phyloP scores from a whole-genome alignment of 352 stramenopile genomes.

The Phytopythium kandeliae region DNA sequence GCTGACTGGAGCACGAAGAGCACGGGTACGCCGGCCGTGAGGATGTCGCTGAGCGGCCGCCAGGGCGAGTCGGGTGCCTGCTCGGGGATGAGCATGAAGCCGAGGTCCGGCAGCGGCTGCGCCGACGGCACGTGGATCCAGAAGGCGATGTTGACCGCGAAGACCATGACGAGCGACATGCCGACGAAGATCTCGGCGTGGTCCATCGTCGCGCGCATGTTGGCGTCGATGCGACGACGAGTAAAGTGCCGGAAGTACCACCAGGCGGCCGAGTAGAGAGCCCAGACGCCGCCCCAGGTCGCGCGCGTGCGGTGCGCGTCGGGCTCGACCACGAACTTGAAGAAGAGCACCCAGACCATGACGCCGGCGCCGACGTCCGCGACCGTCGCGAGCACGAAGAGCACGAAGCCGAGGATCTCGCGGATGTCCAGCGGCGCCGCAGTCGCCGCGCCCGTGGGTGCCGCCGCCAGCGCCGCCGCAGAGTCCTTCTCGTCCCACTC shows the following conservation, averaged over 20 bases:
- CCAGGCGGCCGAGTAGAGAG: constrained; percentile 37
- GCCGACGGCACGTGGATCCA: constrained; percentile 59
- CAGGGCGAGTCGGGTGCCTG: constrained; percentile 47
- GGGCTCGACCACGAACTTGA: constrained; percentile 58
- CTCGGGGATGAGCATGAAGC: constrained; percentile 72
- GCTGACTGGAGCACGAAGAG: constrained; percentile 49
- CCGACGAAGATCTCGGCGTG: constrained; percentile 67
- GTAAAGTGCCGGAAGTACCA: constrained; percentile 42
- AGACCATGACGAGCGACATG: constrained; percentile 59
- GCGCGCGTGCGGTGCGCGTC: constrained; percentile 35
- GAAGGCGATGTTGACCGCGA: constrained; percentile 68
- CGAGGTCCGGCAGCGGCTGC: constrained; percentile 56
- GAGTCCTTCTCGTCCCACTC: constrained; percentile 17
- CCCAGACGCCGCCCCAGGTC: constrained; percentile 46
- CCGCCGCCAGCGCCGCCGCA: constrained; percentile 11
- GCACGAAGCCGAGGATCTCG: constrained; percentile 35
- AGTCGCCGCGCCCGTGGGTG: constrained; percentile 10
- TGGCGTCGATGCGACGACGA: constrained; percentile 29
- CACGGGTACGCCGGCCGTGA: constrained; percentile 54
- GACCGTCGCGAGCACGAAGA: constrained; percentile 39
- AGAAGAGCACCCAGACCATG: constrained; percentile 55
- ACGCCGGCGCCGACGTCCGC: constrained; percentile 36
- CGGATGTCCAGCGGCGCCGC: constrained; percentile 27
- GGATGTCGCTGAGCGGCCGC: constrained; percentile 58
- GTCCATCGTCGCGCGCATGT: constrained; percentile 36